phyloP scores from a whole-genome alignment of 768 basidiomycete species.

The Leccinellum albellum region DNA sequence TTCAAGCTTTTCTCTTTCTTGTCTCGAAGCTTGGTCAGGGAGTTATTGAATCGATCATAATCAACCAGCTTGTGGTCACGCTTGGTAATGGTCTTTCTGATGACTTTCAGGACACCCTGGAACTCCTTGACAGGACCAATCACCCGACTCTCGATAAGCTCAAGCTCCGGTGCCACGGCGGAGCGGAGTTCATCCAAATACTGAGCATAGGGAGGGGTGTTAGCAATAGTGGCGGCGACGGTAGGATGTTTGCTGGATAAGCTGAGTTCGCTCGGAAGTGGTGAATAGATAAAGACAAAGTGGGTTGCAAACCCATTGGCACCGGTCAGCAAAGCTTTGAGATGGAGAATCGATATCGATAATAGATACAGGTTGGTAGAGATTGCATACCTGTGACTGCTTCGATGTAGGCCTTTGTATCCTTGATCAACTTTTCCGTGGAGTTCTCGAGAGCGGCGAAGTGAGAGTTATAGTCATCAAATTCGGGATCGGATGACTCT shows the following conservation, averaged over 20 bases:
- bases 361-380: background rate
- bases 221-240: constrained; percentile 70
- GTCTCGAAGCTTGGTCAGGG: constrained; percentile 89
- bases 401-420: constrained; percentile 83
- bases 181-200: constrained; percentile 81
- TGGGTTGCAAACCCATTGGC: constrained; percentile 63
- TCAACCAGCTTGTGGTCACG: constrained; percentile 96
- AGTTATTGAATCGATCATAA: constrained; percentile 95
- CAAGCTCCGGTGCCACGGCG: constrained; percentile 82
- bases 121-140: constrained; percentile 86
- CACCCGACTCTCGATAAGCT: constrained; percentile 87
- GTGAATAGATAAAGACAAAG: constrained; percentile 59
- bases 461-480: constrained; percentile 80
- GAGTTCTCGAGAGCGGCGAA: constrained; percentile 75
- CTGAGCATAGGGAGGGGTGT: constrained; percentile 66
- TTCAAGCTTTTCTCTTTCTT: constrained; percentile 97
- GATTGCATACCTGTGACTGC: constrained; percentile 58
- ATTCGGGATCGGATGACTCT: constrained; percentile 86
- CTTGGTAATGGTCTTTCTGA: constrained; percentile 93
- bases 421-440: constrained; percentile 88
- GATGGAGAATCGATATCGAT: constrained; percentile 1
- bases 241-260: constrained; percentile 76
- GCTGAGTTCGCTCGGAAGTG: constrained; percentile 74
- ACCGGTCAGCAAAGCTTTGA: constrained; percentile 60
- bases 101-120: constrained; percentile 78